Conservation (phyloP, 768 basidiomycete species). For the Mrakia gelida region DNA sequence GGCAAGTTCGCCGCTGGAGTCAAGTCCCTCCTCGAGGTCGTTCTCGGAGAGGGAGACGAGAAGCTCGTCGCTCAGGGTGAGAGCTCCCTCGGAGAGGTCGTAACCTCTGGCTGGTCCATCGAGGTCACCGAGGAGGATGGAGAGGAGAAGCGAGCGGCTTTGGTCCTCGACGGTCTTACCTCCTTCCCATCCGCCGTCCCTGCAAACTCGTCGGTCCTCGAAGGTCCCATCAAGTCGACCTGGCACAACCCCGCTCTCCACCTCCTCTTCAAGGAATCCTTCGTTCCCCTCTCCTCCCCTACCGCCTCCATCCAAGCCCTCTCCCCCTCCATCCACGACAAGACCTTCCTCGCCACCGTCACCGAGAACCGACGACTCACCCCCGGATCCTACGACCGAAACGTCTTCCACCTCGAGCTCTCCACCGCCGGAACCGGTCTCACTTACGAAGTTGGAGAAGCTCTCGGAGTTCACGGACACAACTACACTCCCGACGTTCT, state of each 20-base stretch:
- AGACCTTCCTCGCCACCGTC: slow-evolving; percentile 89
- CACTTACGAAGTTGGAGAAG: slow-evolving; percentile 93
- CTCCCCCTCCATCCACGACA: slow-evolving; percentile 72
- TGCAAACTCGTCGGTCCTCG: slow-evolving; percentile 63
- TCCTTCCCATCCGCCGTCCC: slow-evolving; percentile 44
- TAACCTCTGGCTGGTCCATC: slow-evolving; percentile 45
- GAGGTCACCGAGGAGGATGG: slow-evolving; percentile 45
- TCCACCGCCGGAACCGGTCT: slow-evolving; percentile 85
- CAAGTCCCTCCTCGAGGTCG: slow-evolving; percentile 51
- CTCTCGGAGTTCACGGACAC: slow-evolving; percentile 95
- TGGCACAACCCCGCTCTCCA: slow-evolving; percentile 65
- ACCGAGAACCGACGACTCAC: slow-evolving; percentile 91
- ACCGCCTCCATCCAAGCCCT: slow-evolving; percentile 18
- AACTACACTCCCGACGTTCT: slow-evolving; percentile 83
- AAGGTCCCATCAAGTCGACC: slow-evolving; percentile 56
- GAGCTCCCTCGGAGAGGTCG: slow-evolving; percentile 60
- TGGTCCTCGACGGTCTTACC: slow-evolving; percentile 31
- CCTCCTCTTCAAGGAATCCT: slow-evolving; percentile 32
- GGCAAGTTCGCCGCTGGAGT: slow-evolving; percentile 38
- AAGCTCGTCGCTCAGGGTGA: slow-evolving; percentile 54
- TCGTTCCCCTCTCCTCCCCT: slow-evolving; percentile 11
- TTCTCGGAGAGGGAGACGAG: slow-evolving; percentile 45
- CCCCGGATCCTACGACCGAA: slow-evolving; percentile 91
- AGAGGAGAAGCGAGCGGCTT: slow-evolving; percentile 42
- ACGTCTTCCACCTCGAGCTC: slow-evolving; percentile 98